Conservation (phyloP, 23 red algal genomes). For the Gracilaria domingensis region DNA sequence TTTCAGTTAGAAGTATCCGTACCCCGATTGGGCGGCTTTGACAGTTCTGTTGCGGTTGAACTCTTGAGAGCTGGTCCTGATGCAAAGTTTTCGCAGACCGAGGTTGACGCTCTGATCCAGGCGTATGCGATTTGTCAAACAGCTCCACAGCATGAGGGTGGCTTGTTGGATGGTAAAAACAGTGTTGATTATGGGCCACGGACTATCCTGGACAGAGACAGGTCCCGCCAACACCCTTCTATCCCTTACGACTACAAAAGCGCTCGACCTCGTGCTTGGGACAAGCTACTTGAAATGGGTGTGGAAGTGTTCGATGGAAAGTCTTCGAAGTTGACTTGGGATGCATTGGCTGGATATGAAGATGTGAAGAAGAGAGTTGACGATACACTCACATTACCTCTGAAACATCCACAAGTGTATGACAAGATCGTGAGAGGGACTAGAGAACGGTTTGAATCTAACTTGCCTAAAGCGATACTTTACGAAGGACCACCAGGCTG, state of each 20-base stretch:
- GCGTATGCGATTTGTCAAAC: conserved; percentile 45
- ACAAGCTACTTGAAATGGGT: conserved; percentile 68
- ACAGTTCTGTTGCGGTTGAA: conserved; percentile 35
- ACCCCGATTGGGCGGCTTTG: conserved; percentile 46
- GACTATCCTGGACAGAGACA: conserved; percentile 13
- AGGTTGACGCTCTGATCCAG: conserved; percentile 56
- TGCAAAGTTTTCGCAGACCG: conserved; percentile 50
- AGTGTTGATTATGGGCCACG: conserved; percentile 53
- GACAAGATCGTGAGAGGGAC: conserved; percentile 83
- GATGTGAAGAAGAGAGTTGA: conserved; percentile 87
- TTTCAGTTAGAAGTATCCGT: conserved; percentile 56
- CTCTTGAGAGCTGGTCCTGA: conserved; percentile 38
- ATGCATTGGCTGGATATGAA: conserved; percentile 89
- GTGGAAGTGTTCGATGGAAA: conserved; percentile 61
- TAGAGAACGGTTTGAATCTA: conserved; percentile 72
- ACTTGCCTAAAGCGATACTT: conserved; percentile 86
- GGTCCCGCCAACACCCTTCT: not conserved
- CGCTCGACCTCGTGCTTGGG: conserved; percentile 26
- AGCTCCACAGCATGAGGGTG: conserved; percentile 14
- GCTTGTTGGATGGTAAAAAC: conserved; percentile 51
- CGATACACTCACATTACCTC: conserved; percentile 78
- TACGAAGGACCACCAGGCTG: conserved; percentile 93
- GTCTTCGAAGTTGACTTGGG: conserved; percentile 68
- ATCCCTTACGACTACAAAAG: not conserved
- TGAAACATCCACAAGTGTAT: conserved; percentile 93